Conservation (phyloP, 2,329 filamentous ascomycete species). For the Septoria petroselini region DNA sequence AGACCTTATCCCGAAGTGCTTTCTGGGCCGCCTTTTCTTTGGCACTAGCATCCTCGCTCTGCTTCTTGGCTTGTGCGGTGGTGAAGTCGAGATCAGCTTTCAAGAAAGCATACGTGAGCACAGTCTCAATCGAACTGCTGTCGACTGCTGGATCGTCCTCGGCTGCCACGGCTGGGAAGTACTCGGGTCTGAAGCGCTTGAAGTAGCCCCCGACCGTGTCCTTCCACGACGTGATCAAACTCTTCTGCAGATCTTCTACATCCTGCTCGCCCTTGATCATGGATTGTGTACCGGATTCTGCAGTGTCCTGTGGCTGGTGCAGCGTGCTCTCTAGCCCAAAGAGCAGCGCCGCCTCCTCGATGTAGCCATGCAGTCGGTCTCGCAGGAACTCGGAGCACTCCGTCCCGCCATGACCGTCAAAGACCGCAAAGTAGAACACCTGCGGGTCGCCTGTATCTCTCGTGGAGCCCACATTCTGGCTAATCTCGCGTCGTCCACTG, state of each 20-base stretch:
- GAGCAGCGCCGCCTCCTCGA: slow-evolving; percentile 73
- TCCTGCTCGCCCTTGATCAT: slow-evolving; percentile 54
- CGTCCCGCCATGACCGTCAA: slow-evolving; percentile 89
- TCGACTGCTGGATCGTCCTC: slow-evolving; percentile 15
- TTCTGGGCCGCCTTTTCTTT: slow-evolving; percentile 14
- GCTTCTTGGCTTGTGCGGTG: slow-evolving; percentile 78
- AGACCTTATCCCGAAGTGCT: slow-evolving; percentile 11
- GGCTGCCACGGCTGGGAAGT: slow-evolving; percentile 51
- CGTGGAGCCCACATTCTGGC: slow-evolving; percentile 55
- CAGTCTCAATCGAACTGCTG: slow-evolving; percentile 63
- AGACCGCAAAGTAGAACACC: slow-evolving; percentile 95
- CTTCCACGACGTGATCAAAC: slow-evolving; percentile 74
- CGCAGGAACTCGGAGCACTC: slow-evolving; percentile 85
- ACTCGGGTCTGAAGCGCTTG: slow-evolving; percentile 77
- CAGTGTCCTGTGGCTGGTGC: slow-evolving; percentile 42
- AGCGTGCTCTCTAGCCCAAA: slow-evolving; percentile 79
- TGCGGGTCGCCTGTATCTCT: slow-evolving; percentile 85
- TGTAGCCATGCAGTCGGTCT: slow-evolving; percentile 81
- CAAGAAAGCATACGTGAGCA: slow-evolving; percentile 88
- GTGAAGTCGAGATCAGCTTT: slow-evolving; percentile 94
- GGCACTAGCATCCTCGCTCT: slow-evolving; percentile 35
- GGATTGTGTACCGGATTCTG: slow-evolving; percentile 42
- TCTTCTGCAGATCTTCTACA: slow-evolving; percentile 65
- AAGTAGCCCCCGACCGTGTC: slow-evolving; percentile 91
- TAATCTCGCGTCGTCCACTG: slow-evolving; percentile 40